Evolutionary conservation across 1,284 basidiomycete genomes (phyloP), one percentile per base, ranked within the genome.

Genomic region (Austroboletus rostrupii): DNA sequence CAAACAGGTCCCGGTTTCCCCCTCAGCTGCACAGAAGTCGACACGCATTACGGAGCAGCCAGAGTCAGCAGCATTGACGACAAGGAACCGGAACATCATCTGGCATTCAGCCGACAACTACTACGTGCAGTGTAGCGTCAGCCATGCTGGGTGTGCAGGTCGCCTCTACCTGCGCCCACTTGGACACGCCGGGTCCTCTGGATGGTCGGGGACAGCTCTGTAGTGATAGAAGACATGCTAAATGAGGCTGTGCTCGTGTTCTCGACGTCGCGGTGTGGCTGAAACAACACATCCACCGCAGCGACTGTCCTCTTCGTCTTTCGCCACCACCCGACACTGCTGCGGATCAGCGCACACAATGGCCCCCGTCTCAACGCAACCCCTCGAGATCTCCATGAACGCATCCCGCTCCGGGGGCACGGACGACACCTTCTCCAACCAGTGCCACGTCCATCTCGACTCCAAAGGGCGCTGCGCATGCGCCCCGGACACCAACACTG

Each of bases 41-140:
- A 37, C 11, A 41, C 39, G 23, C 21, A 21, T 13, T 16, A 4
- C 40, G 86, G 82, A 77, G 84, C 79, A 54, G 86, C 88, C 48
- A 87, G 87, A n/a, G 81, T 90, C 20, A 84, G 80, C 65, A 90
- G 90, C 69, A 88, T 84, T 62, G 66, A 68, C n/a, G 70, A 83
- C 21, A 61, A 72, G 4, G 72, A 83, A 37, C 72, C 88, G 35
- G 69, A 81, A 57, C 71, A 21, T 64, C 90, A 11, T 60, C 87
- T 45, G 69, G 73, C 28, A 28, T 28, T 28, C 28, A 5, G 7
- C 28, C 10, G 28, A 28, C 28, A 28, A 28, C 12, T 29, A 2
- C 9, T 29, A 29, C 28, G 28, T 11, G 3, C 28, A 2, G 12
- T 12, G 28, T 11, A 29, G 2, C 12, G 28, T 11, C 10, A 11